A percentile compares a stretch with the other conserved stretches of the same genome.
phyloP scores from a whole-genome alignment of 768 basidiomycete genomes.

The Rhizopogon roseolus region DNA sequence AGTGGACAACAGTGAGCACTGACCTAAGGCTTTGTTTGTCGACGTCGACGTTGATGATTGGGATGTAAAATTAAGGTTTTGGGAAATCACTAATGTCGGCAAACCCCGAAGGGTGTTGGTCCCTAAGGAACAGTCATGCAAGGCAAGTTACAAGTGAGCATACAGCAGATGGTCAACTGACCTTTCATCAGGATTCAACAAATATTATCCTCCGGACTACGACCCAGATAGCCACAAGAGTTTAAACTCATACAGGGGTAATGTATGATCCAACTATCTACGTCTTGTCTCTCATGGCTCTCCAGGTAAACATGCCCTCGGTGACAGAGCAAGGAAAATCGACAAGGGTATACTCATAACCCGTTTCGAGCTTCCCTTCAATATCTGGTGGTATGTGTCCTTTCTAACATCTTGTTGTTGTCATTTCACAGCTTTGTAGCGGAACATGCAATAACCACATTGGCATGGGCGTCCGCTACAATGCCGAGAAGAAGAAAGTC shows the following conservation, averaged over 20 bases:
- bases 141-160: conserved; percentile 24
- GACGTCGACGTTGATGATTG: background rate
- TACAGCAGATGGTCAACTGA: conserved; percentile 3
- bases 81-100: background rate
- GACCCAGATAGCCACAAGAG: conserved; percentile 68
- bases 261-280: conserved; percentile 1
- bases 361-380: conserved; percentile 94
- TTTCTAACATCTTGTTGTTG: background rate
- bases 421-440: conserved; percentile 35
- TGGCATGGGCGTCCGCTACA: conserved; percentile 99
- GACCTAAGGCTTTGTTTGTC: background rate
- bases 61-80: background rate
- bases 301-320: conserved; percentile 89
- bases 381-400: conserved; percentile 83
- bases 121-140: conserved; percentile 29
- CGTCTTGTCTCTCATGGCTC: conserved; percentile 2
- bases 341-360: conserved; percentile 95
- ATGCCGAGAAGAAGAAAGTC: conserved; percentile 97
- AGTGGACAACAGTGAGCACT: background rate
- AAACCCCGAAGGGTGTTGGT: background rate
- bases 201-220: conserved; percentile 77
- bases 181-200: conserved; percentile 55
- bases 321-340: conserved; percentile 89
- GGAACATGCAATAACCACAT: conserved; percentile 95
- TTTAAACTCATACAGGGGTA: conserved; percentile 70